phyloP scores from a whole-genome alignment of 352 stramenopile genomes.

The Elongisporangium anandrum region DNA sequence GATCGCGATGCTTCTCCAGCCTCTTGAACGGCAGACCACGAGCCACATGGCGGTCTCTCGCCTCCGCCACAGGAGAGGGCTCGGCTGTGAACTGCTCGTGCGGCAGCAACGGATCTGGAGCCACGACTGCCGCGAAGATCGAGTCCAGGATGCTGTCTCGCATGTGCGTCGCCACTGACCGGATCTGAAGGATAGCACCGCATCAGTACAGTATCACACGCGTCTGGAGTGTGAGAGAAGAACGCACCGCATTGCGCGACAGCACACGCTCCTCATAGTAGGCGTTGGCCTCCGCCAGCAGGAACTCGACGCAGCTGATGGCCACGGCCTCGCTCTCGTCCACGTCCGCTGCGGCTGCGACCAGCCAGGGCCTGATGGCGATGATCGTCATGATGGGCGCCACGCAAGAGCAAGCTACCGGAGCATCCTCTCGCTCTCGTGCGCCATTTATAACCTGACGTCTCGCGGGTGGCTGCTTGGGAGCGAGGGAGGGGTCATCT shows the following conservation, averaged over 20 bases:
- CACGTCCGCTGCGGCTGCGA: constrained; percentile 29
- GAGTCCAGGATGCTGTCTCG: constrained; percentile 34
- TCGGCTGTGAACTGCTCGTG: constrained; percentile 19
- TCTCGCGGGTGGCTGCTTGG: neutral
- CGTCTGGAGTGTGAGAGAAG: neutral
- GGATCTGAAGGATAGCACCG: constrained; percentile 5
- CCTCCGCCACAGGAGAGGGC: constrained; percentile 13
- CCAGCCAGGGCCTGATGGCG: constrained; percentile 25
- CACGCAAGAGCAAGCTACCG: neutral
- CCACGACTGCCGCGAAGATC: constrained; percentile 23
- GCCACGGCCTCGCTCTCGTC: constrained; percentile 55
- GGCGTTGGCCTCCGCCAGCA: constrained; percentile 56
- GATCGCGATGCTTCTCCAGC: constrained; percentile 15
- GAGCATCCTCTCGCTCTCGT: neutral
- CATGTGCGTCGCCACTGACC: constrained; percentile 17
- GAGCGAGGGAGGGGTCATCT: neutral
- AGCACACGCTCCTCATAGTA: constrained; percentile 38
- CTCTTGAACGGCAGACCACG: constrained; percentile 32
- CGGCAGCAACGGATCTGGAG: constrained; percentile 14
- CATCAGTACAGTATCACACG: neutral
- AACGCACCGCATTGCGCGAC: constrained; percentile 14
- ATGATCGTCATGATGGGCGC: constrained; percentile 24
- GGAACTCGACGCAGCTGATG: constrained; percentile 36
- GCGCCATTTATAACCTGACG: neutral
- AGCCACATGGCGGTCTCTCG: constrained; percentile 44